A percentile compares a stretch with the other conserved stretches of the same genome.
Conservation (phyloP, 2,329 filamentous ascomycete species). For the Cladosporium sp. region DNA sequence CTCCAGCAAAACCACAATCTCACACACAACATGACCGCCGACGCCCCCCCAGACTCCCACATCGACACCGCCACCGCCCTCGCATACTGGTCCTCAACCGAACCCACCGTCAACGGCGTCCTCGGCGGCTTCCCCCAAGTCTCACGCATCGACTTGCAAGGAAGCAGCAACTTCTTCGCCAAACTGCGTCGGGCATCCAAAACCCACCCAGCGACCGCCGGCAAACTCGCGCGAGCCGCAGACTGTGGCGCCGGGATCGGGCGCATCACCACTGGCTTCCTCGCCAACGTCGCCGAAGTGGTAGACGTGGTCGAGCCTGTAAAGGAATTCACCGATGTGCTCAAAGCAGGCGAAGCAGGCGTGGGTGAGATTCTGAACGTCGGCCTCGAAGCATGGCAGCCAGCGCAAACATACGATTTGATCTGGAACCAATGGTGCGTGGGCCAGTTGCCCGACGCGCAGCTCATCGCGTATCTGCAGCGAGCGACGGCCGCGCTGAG, state of each 20-base stretch:
- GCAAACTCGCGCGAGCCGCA: conserved; percentile 45
- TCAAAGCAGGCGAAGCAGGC: conserved; percentile 51
- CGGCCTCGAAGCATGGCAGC: conserved; percentile 72
- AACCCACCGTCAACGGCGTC: conserved; percentile 68
- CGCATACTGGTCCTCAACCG: conserved; percentile 54
- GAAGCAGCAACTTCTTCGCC: conserved; percentile 67
- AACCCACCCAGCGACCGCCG: conserved; percentile 26
- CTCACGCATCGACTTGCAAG: conserved; percentile 69
- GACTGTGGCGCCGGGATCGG: conserved; percentile 75
- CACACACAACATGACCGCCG: conserved; percentile 66
- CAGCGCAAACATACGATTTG: conserved; percentile 64
- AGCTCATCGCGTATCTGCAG: conserved; percentile 67
- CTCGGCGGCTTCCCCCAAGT: conserved; percentile 72
- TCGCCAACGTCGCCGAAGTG: conserved; percentile 66
- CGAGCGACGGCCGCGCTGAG: conserved; percentile 57
- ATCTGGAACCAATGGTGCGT: conserved; percentile 93
- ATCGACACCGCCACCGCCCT: conserved; percentile 48
- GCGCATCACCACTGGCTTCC: conserved; percentile 73
- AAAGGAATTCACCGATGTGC: conserved; percentile 69
- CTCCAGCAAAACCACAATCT: background rate
- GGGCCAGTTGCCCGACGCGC: conserved; percentile 73
- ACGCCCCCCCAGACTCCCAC: conserved; percentile 40
- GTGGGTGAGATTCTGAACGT: conserved; percentile 68
- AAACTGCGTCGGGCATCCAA: conserved; percentile 56
- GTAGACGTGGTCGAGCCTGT: conserved; percentile 88